Evolutionary conservation across 1,284 basidiomycete genomes (phyloP).

Genomic region (Marasmius sp.): DNA sequence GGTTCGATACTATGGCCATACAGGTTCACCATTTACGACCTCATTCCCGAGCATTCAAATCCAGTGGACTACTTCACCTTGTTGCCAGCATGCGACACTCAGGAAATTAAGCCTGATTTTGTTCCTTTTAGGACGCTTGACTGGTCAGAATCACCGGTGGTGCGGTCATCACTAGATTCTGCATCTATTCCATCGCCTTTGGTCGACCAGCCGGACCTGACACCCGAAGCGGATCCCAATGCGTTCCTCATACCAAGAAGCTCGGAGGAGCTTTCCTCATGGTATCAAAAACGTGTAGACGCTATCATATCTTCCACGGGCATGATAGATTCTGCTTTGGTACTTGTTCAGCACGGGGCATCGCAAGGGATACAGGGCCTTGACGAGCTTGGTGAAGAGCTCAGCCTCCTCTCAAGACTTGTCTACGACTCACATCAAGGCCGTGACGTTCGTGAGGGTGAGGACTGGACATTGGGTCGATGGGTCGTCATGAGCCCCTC

Average conservation of each 20-base stretch:
- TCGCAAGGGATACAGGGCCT: slow-evolving; percentile 77
- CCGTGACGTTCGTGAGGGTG: slow-evolving; percentile 35
- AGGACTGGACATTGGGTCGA: slow-evolving; percentile 70
- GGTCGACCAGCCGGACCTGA: slow-evolving; percentile 4
- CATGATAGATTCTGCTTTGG: slow-evolving; percentile 77
- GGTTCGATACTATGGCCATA: slow-evolving; percentile 59
- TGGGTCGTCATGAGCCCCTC: slow-evolving; percentile 73
- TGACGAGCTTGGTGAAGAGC: slow-evolving; percentile 86
- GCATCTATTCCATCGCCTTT: slow-evolving; percentile 13
- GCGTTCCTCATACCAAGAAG: slow-evolving; percentile 26
- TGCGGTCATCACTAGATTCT: slow-evolving; percentile 38
- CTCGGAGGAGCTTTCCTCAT: slow-evolving; percentile 53
- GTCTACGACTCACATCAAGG: slow-evolving; percentile 75
- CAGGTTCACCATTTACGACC: slow-evolving; percentile 69
- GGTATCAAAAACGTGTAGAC: slow-evolving; percentile 74
- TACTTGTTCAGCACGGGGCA: slow-evolving; percentile 82
- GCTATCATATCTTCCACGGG: slow-evolving; percentile 66
- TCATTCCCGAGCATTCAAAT: slow-evolving; percentile 70
- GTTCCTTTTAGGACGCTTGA: slow-evolving; percentile 53
- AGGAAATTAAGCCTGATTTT: slow-evolving; percentile 38
- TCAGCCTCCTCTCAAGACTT: slow-evolving; percentile 80
- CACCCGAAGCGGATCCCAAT: neutral
- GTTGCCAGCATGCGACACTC: slow-evolving; percentile 60
- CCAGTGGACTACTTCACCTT: slow-evolving; percentile 63
- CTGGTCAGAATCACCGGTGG: slow-evolving; percentile 51